Percentiles rank a stretch among this genome's conserved stretches.
Conservation (phyloP, 192 early-diverging fungal genomes). For the Podila clonocystis region DNA sequence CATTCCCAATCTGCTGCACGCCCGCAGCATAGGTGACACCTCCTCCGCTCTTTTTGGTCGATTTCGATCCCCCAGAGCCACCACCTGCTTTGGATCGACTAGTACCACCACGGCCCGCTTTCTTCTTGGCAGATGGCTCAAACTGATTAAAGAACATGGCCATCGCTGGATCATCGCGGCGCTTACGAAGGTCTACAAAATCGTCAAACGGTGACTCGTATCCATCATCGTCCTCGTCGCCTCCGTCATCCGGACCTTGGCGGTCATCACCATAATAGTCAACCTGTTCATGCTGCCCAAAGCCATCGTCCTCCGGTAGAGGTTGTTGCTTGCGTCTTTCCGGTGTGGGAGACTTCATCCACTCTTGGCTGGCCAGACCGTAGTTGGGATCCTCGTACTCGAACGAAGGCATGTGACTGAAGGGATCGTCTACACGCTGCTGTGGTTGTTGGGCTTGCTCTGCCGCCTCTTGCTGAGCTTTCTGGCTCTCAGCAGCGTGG, state of each 20-base stretch:
- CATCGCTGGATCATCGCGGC: conserved; percentile 27
- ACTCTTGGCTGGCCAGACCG: conserved; percentile 33
- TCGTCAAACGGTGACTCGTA: conserved; percentile 28
- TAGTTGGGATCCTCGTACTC: conserved; percentile 31
- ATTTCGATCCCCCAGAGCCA: neutral
- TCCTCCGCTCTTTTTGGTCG: neutral
- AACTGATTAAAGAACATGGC: conserved; percentile 52
- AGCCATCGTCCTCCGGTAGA: neutral
- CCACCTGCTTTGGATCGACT: neutral
- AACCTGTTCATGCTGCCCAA: neutral
- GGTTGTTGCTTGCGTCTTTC: neutral
- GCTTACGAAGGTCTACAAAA: conserved; percentile 34
- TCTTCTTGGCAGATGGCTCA: neutral
- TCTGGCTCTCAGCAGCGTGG: neutral
- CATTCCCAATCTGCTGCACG: neutral
- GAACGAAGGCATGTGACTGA: neutral
- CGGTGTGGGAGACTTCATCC: conserved; percentile 16
- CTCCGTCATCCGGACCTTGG: neutral
- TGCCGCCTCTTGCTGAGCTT: neutral
- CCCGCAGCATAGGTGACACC: neutral
- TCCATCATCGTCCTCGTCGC: neutral
- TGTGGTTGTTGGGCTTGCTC: neutral
- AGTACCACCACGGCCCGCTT: neutral
- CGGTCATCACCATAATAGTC: neutral
- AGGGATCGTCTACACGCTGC: neutral